These are phyloP conservation scores for Penicillium sumatraense DNA, from an alignment of 2,329 filamentous ascomycete genomes.

Conservation along the genomic window DNA sequence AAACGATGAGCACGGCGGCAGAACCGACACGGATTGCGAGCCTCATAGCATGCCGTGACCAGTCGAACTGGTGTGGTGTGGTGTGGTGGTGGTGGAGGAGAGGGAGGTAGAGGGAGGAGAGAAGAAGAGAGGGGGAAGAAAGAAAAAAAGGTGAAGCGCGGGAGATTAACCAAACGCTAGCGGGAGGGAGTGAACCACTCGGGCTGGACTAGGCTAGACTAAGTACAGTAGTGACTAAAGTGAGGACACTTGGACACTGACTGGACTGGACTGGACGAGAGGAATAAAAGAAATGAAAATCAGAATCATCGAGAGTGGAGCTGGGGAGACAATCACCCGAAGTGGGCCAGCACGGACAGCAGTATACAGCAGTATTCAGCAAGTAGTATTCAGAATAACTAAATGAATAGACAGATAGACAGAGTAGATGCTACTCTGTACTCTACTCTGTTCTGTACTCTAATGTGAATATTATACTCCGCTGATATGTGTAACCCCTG, in stretches of 20 bases:
- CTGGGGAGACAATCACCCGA: constrained; percentile 3
- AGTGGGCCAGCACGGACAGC: constrained; percentile 1
- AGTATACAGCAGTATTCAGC: neutral
- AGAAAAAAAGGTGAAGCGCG: too few relatives aligned
- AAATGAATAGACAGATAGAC: too few relatives aligned
- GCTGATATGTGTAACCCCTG: neutral
- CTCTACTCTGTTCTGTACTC: too few relatives aligned
- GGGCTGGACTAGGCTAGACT: neutral
- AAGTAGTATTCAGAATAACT: too few relatives aligned
- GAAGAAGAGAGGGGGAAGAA: neutral
- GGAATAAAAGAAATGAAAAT: constrained; percentile 4
- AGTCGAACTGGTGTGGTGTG: neutral
- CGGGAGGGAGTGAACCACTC: neutral
- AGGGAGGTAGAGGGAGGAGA: neutral
- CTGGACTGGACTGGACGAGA: neutral
- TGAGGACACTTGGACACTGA: neutral
- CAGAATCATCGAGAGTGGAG: constrained; percentile 1
- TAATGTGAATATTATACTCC: too few relatives aligned
- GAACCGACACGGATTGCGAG: constrained; percentile 33
- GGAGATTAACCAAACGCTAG: neutral
- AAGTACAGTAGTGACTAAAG: neutral
- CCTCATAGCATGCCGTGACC: constrained; percentile 29
- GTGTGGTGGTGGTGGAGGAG: neutral
- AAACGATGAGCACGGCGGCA: constrained; percentile 36
- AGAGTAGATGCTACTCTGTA: too few relatives aligned